Base-by-base conservation (phyloP, 2,329 filamentous ascomycete species). In the Dothistroma pini region DNA sequence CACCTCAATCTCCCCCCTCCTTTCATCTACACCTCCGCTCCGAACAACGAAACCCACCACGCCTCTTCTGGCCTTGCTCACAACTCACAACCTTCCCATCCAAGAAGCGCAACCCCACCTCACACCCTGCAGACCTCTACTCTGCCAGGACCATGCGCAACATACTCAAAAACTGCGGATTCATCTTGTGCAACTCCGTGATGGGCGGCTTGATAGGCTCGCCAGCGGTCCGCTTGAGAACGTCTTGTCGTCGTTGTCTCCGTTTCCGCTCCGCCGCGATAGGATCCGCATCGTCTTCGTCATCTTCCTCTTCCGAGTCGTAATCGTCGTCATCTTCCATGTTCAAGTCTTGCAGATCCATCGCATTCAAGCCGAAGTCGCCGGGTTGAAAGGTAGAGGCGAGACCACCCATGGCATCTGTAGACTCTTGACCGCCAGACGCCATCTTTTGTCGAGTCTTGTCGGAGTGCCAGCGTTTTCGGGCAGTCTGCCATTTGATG, bases 361-460 rank as follows among this genome's bases (percentile, higher is more conserved):
- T 53, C 5, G 25, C n/a, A 29, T 53, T 53, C 21, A 99, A 79
- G 0, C 95, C 95, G 78, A 99, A 99, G 77, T 99, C 95, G 54
- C 84, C 86, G 22, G 89, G 88, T 70, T 84, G 87, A 78, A 97
- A 96, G 14, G 70, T 71, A 75, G 79, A 19, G 73, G 70, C 66
- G 81, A 79, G 25, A 80, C 85, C 9, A 83, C 84, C 7, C 83
- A 81, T 56, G 78, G 83, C 75, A 29, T 81, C 80, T 21, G 73
- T 75, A 6, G 60, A 54, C 58, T 63, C 35, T 70, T 76, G 79
- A 2, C 86, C 87, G 71, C 93, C 92, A 1, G 91, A 92, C 0
- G 95, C 95, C 95, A 99, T 97, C 83, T 99, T 99, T 79, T 97
- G 95, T 57, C 93, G 82, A 9, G 95, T 99, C 82, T 99, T 99